Evolutionary conservation across 345 rosid genomes (phyloP), one percentile per base, ranked within the genome.

Genomic region (Camelina neglecta): DNA sequence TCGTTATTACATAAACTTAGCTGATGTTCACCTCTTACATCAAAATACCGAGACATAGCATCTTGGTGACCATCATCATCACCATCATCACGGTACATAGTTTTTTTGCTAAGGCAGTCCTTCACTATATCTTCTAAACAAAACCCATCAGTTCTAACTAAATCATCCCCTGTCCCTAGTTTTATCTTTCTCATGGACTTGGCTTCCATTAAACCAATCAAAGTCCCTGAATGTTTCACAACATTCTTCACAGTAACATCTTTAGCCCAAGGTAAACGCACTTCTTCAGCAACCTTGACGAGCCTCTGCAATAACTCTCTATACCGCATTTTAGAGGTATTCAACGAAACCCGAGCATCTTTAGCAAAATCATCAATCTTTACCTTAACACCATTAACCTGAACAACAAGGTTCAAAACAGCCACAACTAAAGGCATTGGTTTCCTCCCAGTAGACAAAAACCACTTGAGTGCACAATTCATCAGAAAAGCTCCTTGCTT

Each of bases 391-490:
- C 81, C 85, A 67, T 92, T 93, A 76, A 88, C 51, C 67, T 92
- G 83, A 0, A 83, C 81, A 2, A 93, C 92, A 60, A 93, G 75
- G 10, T 73, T 86, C 85, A 93, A 57, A 59, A 92, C 93, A 0
- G 98, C 96, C 0, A 73, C 89, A 78, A 92, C 92, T 63, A 88
- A 68, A 0, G 95, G 98, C 79, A 89, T 63, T 0, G 96, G 97
- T 49, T 85, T 86, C 81, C 98, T 84, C 45, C 96, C 97, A 0
- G 93, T 94, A 0, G 93, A 85, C 79, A 90, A 56, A 81, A 74
- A 87, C 96, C 98, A 94, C 78, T 85, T 94, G 45, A 87, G 76
- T 0, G 85, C 74, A 82, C 96, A 92, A 69, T 94, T 91, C 63
- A 87, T 76, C 83, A 94, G 71, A 67, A 93, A 89, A 6, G 65